phyloP scores from a whole-genome alignment of 2,329 filamentous ascomycete species.

The Coleophoma cylindrospora region DNA sequence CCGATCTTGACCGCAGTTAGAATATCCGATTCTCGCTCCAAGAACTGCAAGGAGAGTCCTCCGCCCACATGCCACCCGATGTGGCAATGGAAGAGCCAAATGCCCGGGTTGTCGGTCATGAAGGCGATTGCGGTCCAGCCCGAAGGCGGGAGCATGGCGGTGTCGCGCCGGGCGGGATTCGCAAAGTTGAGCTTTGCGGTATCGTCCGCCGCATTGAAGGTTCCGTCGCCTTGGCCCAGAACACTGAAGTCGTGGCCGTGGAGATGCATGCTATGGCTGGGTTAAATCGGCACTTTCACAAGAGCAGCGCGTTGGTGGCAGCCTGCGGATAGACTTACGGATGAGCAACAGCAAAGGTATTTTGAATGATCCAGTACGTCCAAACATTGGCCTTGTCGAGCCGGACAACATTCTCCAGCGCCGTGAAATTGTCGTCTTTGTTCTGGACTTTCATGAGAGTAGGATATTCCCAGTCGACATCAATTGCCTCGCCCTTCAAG shows the following conservation, averaged over 20 bases:
- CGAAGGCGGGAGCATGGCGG: slow-evolving; percentile 32
- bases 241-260: slow-evolving; percentile 42
- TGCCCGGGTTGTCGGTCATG: slow-evolving; percentile 32
- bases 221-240: slow-evolving; percentile 35
- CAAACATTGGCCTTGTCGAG: neutral
- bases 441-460: neutral
- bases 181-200: slow-evolving; percentile 4
- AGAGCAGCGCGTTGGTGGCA: neutral
- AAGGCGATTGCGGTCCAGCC: slow-evolving; percentile 1
- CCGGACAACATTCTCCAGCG: neutral
- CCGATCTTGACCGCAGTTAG: neutral
- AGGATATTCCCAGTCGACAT: neutral
- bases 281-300: slow-evolving; percentile 27
- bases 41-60: slow-evolving; percentile 42
- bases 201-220: slow-evolving; percentile 4
- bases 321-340: neutral
- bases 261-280: slow-evolving; percentile 41
- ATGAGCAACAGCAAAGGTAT: slow-evolving; percentile 24
- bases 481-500: neutral
- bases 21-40: slow-evolving; percentile 23
- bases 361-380: slow-evolving; percentile 41
- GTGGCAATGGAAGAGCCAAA: slow-evolving; percentile 15
- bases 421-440: neutral
- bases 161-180: slow-evolving; percentile 44
- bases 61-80: slow-evolving; percentile 43